These are phyloP conservation scores for Henckelia pumila DNA, from an alignment of 257 asterid genomes.

Conservation along the genomic window DNA sequence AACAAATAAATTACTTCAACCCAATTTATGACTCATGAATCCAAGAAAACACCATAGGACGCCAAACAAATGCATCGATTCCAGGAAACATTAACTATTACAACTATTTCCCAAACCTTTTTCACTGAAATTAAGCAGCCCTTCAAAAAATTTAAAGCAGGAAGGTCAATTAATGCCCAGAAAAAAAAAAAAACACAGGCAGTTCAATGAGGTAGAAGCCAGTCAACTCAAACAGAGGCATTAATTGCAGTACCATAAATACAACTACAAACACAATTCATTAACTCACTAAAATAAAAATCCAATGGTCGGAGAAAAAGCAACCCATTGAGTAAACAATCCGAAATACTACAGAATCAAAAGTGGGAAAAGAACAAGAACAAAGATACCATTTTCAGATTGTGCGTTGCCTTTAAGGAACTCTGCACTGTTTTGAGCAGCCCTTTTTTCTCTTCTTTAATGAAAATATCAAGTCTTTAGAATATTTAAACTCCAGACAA, in stretches of 20 bases:
- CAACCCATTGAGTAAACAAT: constrained; percentile 32
- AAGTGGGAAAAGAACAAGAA: constrained; percentile 37
- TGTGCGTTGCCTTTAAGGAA: constrained; percentile 41
- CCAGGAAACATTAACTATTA: constrained; percentile 27
- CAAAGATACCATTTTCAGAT: constrained; percentile 51
- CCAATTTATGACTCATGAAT: constrained; percentile 21
- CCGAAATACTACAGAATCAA: constrained; percentile 40
- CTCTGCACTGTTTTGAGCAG: constrained; percentile 28
- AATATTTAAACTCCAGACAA: constrained; percentile 29
- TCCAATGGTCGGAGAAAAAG: constrained; percentile 14
- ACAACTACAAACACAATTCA: constrained; percentile 26
- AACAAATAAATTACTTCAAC: constrained; percentile 18
- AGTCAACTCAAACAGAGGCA: constrained; percentile 44
- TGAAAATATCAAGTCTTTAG: constrained; percentile 22
- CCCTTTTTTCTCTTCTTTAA: constrained; percentile 17
- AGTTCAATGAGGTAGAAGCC: constrained; percentile 33
- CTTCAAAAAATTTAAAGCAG: constrained; percentile 28
- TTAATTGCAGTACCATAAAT: constrained; percentile 39
- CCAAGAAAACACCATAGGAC: constrained; percentile 33
- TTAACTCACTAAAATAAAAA: not conserved
- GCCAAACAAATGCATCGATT: constrained; percentile 35
- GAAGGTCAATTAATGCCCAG: constrained; percentile 41
- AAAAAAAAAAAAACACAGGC: constrained; percentile 7
- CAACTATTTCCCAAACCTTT: constrained; percentile 38
- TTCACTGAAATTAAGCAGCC: constrained; percentile 41